These are phyloP conservation scores for Scedosporium apiospermum DNA, from an alignment of 2,329 filamentous ascomycete species.

Conservation along the genomic window DNA sequence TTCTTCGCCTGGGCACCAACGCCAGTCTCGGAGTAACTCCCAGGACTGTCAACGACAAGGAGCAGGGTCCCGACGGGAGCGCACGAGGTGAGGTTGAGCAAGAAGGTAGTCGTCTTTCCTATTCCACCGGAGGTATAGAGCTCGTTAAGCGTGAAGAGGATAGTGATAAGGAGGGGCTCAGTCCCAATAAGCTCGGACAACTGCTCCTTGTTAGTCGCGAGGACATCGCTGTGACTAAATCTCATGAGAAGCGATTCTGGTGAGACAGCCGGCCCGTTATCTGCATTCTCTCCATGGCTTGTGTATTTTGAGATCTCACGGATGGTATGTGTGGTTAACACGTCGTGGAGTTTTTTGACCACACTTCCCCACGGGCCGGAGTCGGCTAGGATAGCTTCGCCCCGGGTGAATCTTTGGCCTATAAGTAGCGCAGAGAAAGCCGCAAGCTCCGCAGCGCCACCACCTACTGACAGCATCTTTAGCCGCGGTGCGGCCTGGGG, in stretches of 20 bases:
- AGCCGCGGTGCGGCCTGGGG: slow-evolving; percentile 15
- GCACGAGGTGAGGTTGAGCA: slow-evolving; percentile 56
- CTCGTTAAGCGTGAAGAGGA: slow-evolving; percentile 94
- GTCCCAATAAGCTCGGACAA: slow-evolving; percentile 15
- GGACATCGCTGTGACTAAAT: slow-evolving; percentile 31
- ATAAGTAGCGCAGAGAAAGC: slow-evolving; percentile 37
- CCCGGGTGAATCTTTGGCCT: slow-evolving; percentile 14
- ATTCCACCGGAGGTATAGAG: slow-evolving; percentile 71
- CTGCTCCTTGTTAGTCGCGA: slow-evolving; percentile 15
- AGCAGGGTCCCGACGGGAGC: slow-evolving; percentile 55
- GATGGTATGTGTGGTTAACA: slow-evolving; percentile 41
- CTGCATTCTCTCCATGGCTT: slow-evolving; percentile 32
- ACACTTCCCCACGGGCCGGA: slow-evolving; percentile 68
- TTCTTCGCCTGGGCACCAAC: slow-evolving; percentile 53
- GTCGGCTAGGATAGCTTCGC: slow-evolving; percentile 60
- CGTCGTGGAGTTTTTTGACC: slow-evolving; percentile 44
- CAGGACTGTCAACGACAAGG: slow-evolving; percentile 85
- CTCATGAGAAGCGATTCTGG: slow-evolving; percentile 25
- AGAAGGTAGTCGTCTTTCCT: slow-evolving; percentile 64
- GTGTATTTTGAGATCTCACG: slow-evolving; percentile 40
- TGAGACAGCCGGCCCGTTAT: slow-evolving; percentile 34
- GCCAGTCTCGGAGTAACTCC: slow-evolving; percentile 78
- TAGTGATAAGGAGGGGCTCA: slow-evolving; percentile 53
- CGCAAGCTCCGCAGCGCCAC: slow-evolving; percentile 53
- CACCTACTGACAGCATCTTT: slow-evolving; percentile 40